Evolutionary conservation across 352 stramenopile species (phyloP), one percentile per base, ranked within the genome.

Genomic region (Phytophthora boehmeriae): DNA sequence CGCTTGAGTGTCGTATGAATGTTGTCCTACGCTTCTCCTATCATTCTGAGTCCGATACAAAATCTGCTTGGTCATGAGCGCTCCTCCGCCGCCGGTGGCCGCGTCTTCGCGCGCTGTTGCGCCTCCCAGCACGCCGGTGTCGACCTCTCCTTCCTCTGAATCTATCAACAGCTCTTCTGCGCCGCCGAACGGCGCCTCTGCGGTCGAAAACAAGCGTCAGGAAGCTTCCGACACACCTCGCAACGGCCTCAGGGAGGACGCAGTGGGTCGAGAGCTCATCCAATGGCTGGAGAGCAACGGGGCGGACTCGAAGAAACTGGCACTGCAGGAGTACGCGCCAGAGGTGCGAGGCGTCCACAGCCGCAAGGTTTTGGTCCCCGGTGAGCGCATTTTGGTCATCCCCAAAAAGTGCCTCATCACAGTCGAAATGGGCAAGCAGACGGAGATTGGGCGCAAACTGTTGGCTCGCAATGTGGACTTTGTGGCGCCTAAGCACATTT

Each of bases 401-500:
- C 95, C 95, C 9, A 88, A 97, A 42, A 96, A 94, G 54, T 99
- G 96, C 67, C 84, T 99, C 4, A 98, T 99, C 59, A 99, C 98
- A 11, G 98, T 99, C 19, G 97, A 99, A 82, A 99, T 99, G 97
- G 98, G 98, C 70, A 98, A 99, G 78, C 82, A 88, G 46, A 99
- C 97, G 30, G 88, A 93, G 28, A 97, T 99, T 43, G 97, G 97
- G 14, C 88, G 95, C 48, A 89, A 95, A 54, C 90, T 99, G 51
- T 71, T 99, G 22, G 70, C 88, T 16, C 85, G 87, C 27, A 95
- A 97, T 59, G 68, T 99, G 22, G 93, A 99, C 67, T 92, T 99
- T 44, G 97, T 99, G 63, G 97, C 97, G 20, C 96, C 97, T 54
- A 99, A 99, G 80, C 97, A 99, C 78, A 99, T 99, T 54, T 99